Conservation (phyloP, 2,329 filamentous ascomycete species). For the Arthroderma sp. region DNA sequence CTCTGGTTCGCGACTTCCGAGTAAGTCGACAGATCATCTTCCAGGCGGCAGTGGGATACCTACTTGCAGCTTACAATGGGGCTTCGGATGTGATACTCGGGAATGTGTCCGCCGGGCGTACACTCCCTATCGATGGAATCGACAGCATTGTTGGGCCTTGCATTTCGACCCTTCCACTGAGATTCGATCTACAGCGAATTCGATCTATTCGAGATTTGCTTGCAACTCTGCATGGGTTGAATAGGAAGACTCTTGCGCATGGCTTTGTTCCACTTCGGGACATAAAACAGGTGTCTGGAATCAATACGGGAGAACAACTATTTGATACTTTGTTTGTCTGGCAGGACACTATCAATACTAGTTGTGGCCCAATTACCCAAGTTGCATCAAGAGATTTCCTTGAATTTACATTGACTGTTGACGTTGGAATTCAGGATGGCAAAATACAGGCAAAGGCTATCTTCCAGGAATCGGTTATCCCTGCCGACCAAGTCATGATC, state of each 20-base stretch:
- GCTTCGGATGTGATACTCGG: constrained; percentile 59
- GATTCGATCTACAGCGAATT: constrained; percentile 47
- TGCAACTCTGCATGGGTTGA: constrained; percentile 50
- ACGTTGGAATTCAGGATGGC: constrained; percentile 53
- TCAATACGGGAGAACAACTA: constrained; percentile 44
- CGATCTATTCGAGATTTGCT: constrained; percentile 50
- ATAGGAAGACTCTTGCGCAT: constrained; percentile 54
- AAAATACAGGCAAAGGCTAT: constrained; percentile 43
- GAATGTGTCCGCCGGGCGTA: constrained; percentile 70
- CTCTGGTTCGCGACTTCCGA: constrained; percentile 30
- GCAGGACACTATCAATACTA: constrained; percentile 47
- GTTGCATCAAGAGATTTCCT: constrained; percentile 55
- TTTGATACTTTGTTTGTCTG: constrained; percentile 77
- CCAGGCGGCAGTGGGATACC: constrained; percentile 56
- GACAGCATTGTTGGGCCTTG: constrained; percentile 70
- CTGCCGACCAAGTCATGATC: constrained; percentile 42
- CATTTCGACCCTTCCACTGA: constrained; percentile 60
- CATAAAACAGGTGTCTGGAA: constrained; percentile 50
- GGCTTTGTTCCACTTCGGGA: constrained; percentile 53
- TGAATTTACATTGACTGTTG: constrained; percentile 64
- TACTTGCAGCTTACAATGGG: constrained; percentile 55
- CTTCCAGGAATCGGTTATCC: constrained; percentile 44
- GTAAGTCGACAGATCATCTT: constrained; percentile 61
- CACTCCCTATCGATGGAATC: constrained; percentile 55
- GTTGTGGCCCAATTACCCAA: constrained; percentile 39